These are phyloP conservation scores for Narthecium ossifragum DNA, from an alignment of 106 monocot species.

Conservation along the genomic window DNA sequence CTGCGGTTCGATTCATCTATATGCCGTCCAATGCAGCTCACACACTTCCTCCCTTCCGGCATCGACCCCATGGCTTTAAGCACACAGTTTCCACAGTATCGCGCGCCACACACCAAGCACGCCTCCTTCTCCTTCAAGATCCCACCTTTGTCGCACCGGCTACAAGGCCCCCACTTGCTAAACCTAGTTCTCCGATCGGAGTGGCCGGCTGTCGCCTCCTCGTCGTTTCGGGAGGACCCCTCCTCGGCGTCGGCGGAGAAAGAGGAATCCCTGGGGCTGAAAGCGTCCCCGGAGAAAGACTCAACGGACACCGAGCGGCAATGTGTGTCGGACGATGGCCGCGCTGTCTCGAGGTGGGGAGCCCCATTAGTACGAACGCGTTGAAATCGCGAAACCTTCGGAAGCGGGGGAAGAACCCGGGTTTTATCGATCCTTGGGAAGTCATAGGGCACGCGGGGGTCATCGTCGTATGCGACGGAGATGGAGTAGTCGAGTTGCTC, in stretches of 20 bases:
- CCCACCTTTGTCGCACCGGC: conserved; percentile 22
- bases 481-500: conserved; percentile 55
- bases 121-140: conserved; percentile 20
- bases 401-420: neutral
- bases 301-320: conserved; percentile 1
- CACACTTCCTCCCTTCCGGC: conserved; percentile 31
- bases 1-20: conserved; percentile 19
- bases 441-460: conserved; percentile 12
- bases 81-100: conserved; percentile 20
- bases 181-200: too few species aligned
- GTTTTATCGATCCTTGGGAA: conserved; percentile 16
- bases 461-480: conserved; percentile 26
- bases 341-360: too few species aligned
- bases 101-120: conserved; percentile 20
- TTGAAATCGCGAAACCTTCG: neutral
- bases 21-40: conserved; percentile 18
- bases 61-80: conserved; percentile 32
- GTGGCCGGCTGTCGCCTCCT: too few species aligned
- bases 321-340: conserved; percentile 14
- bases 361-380: too few species aligned
- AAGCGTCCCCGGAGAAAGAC: neutral
- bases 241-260: neutral
- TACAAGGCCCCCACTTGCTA: conserved; percentile 20
- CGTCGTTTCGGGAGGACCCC: too few species aligned
- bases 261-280: neutral